Base-by-base conservation (phyloP, 75 land plant genomes). In the Selaginella moellendorffii region DNA sequence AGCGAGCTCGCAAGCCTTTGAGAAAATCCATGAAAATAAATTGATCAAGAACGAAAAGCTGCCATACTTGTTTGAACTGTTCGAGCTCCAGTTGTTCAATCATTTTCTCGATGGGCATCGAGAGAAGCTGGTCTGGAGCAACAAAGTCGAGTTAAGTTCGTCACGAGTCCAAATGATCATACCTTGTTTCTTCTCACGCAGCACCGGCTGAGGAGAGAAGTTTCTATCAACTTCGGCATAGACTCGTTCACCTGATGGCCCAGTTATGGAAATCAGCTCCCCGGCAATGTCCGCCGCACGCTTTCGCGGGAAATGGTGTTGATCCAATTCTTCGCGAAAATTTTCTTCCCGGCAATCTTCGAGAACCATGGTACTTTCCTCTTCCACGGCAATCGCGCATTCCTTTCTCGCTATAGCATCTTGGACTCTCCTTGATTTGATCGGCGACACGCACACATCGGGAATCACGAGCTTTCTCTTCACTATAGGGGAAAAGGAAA, bases 281-380 rank as follows among this genome's bases (percentile, higher is more conserved):
- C 96, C 98, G 23, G 84, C 82, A 14, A 93, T 83, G 53, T 81
- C 84, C 28, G 79, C 77, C 0, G 82, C 83, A n/a, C n/a, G n/a
- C n/a, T n/a, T n/a, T n/a, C n/a, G n/a, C n/a, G n/a, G n/a, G n/a
- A n/a, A n/a, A n/a, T n/a, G n/a, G n/a, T n/a, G n/a, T n/a, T n/a
- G n/a, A n/a, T n/a, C n/a, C n/a, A n/a, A n/a, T n/a, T n/a, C 36
- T 56, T 76, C 53, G 90, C 73, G 31, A 72, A 77, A 27, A 46
- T 46, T 46, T 10, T 18, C 10, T 18, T 10, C 52, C 18, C 14
- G 10, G 10, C 18, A 46, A 10, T 10, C 14, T 46, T 10, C 18
- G 14, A 10, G 10, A 10, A 10, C 10, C 14, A 10, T 18, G 92
- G 42, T 0, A 77, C n/a, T n/a, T n/a, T n/a, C 77, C 12, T 29